Conservation (phyloP, 1,284 basidiomycete species). For the Malassezia sympodialis region DNA sequence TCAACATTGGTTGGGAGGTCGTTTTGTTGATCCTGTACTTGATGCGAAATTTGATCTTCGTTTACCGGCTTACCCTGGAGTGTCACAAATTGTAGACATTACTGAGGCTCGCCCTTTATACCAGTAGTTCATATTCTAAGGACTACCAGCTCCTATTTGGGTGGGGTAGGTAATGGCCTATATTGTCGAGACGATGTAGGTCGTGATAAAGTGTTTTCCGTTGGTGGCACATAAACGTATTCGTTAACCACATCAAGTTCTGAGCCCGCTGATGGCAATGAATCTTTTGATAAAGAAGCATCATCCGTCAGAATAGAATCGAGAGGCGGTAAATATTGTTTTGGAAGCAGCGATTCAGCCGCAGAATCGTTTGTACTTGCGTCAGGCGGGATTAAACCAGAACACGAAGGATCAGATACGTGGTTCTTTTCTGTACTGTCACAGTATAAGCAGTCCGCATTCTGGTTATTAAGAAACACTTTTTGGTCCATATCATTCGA, state of each 20-base stretch:
- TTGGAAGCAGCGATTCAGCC: neutral
- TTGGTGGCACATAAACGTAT: neutral
- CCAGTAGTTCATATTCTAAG: neutral
- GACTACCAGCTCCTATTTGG: neutral
- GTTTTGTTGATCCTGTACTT: constrained; percentile 62
- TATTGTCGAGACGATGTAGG: neutral
- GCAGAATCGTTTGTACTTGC: neutral
- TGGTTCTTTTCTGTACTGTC: neutral
- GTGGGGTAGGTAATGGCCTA: neutral
- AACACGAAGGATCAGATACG: neutral
- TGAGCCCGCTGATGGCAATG: neutral
- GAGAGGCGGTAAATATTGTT: neutral
- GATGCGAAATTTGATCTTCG: constrained; percentile 27
- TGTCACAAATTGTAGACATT: constrained; percentile 42
- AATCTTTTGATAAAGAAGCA: neutral
- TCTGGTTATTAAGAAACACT: neutral
- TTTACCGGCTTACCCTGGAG: constrained; percentile 32
- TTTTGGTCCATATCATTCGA: neutral
- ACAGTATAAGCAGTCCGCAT: no score
- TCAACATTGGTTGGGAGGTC: constrained; percentile 84
- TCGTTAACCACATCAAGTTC: neutral
- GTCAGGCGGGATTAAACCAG: neutral
- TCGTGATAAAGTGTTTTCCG: neutral
- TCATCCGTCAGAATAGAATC: neutral
- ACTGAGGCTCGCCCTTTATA: constrained; percentile 20